A percentile compares a stretch with the other conserved stretches of the same genome.
These are phyloP conservation scores for Phyllosticta capitalensis DNA, from an alignment of 2,329 filamentous ascomycete species.

Conservation along the genomic window DNA sequence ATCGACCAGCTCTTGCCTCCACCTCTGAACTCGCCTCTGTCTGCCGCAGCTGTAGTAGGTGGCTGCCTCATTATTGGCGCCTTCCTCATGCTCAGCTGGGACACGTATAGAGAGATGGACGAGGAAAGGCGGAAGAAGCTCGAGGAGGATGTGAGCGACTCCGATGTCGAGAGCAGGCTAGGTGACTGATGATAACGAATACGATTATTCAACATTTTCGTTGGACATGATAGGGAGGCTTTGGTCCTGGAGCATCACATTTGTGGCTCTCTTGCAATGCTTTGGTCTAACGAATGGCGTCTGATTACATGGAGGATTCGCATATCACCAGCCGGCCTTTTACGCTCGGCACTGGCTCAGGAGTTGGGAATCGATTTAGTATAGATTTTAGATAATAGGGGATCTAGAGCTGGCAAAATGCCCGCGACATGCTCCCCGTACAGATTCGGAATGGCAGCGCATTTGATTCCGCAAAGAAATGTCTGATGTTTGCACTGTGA, in stretches of 20 bases:
- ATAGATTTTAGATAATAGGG: neutral
- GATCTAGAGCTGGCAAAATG: neutral
- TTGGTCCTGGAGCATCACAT: neutral
- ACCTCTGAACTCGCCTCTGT: slow-evolving; percentile 59
- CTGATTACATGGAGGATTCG: neutral
- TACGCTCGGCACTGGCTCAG: neutral
- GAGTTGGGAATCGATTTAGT: neutral
- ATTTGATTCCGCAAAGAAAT: no score
- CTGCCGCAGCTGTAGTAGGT: slow-evolving; percentile 66
- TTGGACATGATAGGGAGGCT: neutral
- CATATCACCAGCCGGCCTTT: neutral
- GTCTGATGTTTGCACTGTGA: neutral
- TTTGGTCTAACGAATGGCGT: neutral
- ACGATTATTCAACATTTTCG: neutral
- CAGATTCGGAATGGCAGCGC: neutral
- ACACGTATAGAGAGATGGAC: slow-evolving; percentile 86
- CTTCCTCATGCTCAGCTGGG: slow-evolving; percentile 80
- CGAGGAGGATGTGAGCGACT: slow-evolving; percentile 31
- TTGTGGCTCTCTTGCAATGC: neutral
- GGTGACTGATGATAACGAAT: neutral
- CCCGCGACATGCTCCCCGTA: neutral
- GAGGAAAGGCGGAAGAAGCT: slow-evolving; percentile 62
- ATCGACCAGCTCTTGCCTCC: slow-evolving; percentile 77
- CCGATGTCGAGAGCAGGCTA: slow-evolving; percentile 28
- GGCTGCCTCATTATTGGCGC: slow-evolving; percentile 79